Evolutionary conservation across 257 asterid species (phyloP).

Genomic region (Nicotiana undulata): DNA sequence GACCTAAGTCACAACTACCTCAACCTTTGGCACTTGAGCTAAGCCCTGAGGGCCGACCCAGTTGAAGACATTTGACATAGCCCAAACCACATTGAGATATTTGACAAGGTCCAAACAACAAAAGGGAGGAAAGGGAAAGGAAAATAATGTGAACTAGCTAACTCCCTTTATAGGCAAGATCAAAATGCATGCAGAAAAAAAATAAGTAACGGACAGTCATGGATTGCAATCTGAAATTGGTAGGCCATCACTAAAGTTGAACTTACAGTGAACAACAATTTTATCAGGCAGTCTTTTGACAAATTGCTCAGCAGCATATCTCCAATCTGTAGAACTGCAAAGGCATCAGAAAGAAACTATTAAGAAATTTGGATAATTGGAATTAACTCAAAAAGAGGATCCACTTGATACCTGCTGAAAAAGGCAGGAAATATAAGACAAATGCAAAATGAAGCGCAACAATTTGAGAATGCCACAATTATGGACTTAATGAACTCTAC

Average conservation of each 20-base stretch:
- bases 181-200: neutral
- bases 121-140: neutral
- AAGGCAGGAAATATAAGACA: neutral
- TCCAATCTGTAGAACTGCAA: conserved; percentile 87
- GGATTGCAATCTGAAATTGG: neutral
- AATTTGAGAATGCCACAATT: neutral
- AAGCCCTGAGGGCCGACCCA: neutral
- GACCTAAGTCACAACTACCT: too few species aligned
- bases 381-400: neutral
- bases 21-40: too few species aligned
- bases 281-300: conserved; percentile 78
- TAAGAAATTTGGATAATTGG: neutral
- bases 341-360: conserved; percentile 6
- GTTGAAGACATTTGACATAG: neutral
- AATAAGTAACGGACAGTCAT: neutral
- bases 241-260: neutral
- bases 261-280: conserved; percentile 82
- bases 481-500: neutral
- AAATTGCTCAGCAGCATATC: conserved; percentile 78
- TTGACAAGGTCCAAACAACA: neutral
- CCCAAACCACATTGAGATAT: neutral
- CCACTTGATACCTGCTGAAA: neutral
- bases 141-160: neutral
- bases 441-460: neutral
- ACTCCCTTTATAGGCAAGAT: neutral